phyloP scores from a whole-genome alignment of 2,329 filamentous ascomycete species.

The Blumeria hordei region DNA sequence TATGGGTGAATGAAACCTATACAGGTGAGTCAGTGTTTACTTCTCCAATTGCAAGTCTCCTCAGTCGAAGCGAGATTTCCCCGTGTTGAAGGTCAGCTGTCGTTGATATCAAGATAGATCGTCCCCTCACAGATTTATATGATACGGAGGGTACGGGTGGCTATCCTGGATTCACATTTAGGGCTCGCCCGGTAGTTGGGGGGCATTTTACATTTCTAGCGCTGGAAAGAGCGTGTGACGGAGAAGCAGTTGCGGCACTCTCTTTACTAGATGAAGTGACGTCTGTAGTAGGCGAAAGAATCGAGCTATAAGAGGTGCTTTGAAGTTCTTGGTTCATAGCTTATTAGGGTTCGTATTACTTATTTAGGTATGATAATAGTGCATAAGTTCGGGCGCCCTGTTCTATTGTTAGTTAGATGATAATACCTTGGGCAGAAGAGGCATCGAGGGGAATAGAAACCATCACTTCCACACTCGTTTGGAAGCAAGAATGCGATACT shows the following conservation, averaged over 20 bases:
- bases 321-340: no score
- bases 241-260: constrained; percentile 35
- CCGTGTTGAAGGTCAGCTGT: no score
- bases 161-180: constrained; percentile 53
- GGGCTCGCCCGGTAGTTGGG: constrained; percentile 61
- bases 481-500: no score
- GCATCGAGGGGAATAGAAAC: constrained; percentile 79
- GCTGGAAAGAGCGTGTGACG: constrained; percentile 56
- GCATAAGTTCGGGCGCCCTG: no score
- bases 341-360: no score
- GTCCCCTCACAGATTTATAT: constrained; percentile 62
- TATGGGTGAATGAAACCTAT: constrained; percentile 63
- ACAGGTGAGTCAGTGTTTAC: constrained; percentile 28
- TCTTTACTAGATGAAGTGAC: constrained; percentile 21
- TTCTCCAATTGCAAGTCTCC: no score
- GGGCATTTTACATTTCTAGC: constrained; percentile 71
- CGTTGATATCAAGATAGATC: constrained; percentile 21
- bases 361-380: no score
- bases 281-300: background rate
- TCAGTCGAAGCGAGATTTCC: no score
- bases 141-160: constrained; percentile 54
- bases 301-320: no score
- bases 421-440: no score
- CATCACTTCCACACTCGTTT: no score
- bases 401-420: no score